phyloP scores from a whole-genome alignment of 2,329 filamentous ascomycete species.

The Coniochaeta sp. region DNA sequence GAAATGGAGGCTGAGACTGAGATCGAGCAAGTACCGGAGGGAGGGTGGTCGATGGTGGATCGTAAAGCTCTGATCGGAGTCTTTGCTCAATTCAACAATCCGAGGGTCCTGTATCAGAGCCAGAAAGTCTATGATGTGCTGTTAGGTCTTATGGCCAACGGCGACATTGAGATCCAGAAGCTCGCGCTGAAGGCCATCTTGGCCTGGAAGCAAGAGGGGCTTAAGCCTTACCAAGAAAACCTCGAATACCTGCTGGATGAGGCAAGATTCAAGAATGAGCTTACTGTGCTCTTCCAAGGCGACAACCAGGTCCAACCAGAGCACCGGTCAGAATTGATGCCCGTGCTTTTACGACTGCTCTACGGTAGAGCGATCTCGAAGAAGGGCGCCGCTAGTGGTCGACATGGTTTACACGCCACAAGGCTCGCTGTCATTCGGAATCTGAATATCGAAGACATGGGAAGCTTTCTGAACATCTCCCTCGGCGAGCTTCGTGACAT shows the following conservation, averaged over 20 bases:
- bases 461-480: slow-evolving; percentile 76
- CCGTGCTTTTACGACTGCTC: slow-evolving; percentile 76
- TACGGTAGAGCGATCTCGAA: slow-evolving; percentile 86
- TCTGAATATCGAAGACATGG: slow-evolving; percentile 66
- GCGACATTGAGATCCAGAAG: slow-evolving; percentile 84
- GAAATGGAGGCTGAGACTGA: slow-evolving; percentile 33
- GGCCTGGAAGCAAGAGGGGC: slow-evolving; percentile 75
- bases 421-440: slow-evolving; percentile 75
- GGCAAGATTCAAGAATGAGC: slow-evolving; percentile 83
- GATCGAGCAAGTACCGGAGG: slow-evolving; percentile 29
- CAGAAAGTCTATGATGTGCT: slow-evolving; percentile 70
- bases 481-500: slow-evolving; percentile 62
- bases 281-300: slow-evolving; percentile 79
- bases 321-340: slow-evolving; percentile 70
- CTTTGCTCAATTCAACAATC: slow-evolving; percentile 81
- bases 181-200: slow-evolving; percentile 77
- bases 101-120: slow-evolving; percentile 72
- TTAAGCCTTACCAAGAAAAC: slow-evolving; percentile 77
- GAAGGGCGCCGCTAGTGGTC: slow-evolving; percentile 67
- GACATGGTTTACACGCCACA: slow-evolving; percentile 73
- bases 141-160: slow-evolving; percentile 71
- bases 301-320: slow-evolving; percentile 65
- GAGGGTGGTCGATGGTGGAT: slow-evolving; percentile 66
- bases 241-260: slow-evolving; percentile 85
- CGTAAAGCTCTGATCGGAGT: slow-evolving; percentile 76